These are phyloP conservation scores for Pyrenula massariospora DNA, from an alignment of 495 filamentous ascomycete species.

Conservation along the genomic window DNA sequence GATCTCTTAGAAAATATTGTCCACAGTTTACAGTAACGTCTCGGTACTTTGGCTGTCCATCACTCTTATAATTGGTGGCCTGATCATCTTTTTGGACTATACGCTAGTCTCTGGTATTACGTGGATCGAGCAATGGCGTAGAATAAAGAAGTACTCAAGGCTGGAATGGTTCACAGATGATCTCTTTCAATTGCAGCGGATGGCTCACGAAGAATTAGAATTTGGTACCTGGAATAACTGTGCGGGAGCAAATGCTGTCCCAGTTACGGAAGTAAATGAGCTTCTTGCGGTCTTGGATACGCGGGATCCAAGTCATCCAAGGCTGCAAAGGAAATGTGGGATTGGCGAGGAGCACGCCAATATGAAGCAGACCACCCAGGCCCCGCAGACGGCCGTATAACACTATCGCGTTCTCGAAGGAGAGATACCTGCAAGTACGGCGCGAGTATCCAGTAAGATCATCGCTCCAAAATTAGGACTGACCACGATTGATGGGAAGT, in stretches of 20 bases:
- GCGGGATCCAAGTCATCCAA: not conserved
- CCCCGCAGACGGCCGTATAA: not conserved
- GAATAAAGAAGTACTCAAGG: not conserved
- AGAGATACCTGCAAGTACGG: not conserved
- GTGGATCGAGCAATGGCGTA: not conserved
- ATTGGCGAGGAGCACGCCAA: not conserved
- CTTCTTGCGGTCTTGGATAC: not conserved
- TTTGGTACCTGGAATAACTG: not conserved
- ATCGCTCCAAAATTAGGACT: too few relatives aligned
- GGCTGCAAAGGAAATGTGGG: not conserved
- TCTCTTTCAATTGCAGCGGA: not conserved
- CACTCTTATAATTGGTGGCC: not conserved
- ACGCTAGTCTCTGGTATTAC: not conserved
- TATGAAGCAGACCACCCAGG: not conserved
- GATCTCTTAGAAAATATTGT: not conserved
- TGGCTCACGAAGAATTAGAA: not conserved
- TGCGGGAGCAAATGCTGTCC: not conserved
- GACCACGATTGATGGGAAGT: not conserved
- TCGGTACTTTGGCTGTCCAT: not conserved
- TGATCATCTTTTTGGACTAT: not conserved
- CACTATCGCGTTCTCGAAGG: not conserved
- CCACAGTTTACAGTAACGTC: not conserved
- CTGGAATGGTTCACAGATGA: not conserved
- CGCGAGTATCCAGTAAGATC: too few relatives aligned
- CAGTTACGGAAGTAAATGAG: not conserved